Percentiles rank a stretch among this genome's conserved stretches.
phyloP scores from a whole-genome alignment of 163 green algal species.

The Chloromonas sp. region DNA sequence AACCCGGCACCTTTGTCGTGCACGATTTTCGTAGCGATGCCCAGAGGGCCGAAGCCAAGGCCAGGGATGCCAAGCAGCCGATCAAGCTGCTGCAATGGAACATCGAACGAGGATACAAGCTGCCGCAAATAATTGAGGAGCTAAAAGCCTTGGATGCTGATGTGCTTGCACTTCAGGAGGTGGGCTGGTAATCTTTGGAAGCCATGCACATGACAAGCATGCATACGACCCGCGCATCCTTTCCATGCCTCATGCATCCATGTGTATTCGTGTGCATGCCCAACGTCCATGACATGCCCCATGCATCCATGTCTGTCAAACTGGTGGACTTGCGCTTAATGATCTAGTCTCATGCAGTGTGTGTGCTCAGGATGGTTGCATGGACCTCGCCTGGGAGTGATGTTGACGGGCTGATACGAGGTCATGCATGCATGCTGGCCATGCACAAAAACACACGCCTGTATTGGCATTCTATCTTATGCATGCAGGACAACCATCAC shows the following conservation, averaged over 20 bases:
- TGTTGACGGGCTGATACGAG: too few relatives aligned
- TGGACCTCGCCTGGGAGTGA: too few relatives aligned
- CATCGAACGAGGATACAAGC: constrained; percentile 85
- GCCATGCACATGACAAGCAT: not conserved
- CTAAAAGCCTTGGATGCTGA: constrained; percentile 62
- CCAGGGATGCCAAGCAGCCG: not conserved
- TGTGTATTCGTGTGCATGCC: constrained; percentile 1
- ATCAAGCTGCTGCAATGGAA: constrained; percentile 71
- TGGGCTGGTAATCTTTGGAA: not conserved
- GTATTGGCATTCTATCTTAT: too few relatives aligned
- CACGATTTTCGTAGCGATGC: constrained; percentile 20
- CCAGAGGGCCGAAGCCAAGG: not conserved
- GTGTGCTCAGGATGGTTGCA: too few relatives aligned
- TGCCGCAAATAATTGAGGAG: constrained; percentile 66
- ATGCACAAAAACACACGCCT: too few relatives aligned
- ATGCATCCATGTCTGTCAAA: not conserved
- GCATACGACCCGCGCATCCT: not conserved
- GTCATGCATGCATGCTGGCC: too few relatives aligned
- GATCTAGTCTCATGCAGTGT: too few relatives aligned
- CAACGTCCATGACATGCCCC: not conserved
- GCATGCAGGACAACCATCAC: too few relatives aligned
- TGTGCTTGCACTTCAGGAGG: constrained; percentile 33
- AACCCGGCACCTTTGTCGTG: constrained; percentile 24
- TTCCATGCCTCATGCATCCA: not conserved
- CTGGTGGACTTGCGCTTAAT: too few relatives aligned